Conservation (phyloP, 441 rosid genomes). For the Biscutella laevigata region DNA sequence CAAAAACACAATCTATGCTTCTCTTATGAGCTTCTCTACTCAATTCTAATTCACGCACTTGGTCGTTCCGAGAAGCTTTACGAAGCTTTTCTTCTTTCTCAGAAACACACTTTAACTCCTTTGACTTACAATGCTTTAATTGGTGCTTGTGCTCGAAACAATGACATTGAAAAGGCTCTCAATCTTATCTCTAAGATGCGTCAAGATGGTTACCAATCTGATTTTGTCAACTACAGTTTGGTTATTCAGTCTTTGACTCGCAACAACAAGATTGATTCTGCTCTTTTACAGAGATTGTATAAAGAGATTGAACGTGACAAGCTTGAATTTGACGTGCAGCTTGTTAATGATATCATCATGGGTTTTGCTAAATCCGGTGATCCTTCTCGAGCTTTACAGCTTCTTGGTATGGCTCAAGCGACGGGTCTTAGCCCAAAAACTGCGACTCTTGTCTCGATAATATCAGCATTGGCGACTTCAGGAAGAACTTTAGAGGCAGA, state of each 20-base stretch:
- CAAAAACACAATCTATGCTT: conserved; percentile 82
- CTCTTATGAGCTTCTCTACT: conserved; percentile 88
- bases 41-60: conserved; percentile 82
- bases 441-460: conserved; percentile 52
- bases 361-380: conserved; percentile 89
- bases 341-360: conserved; percentile 65
- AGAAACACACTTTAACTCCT: conserved; percentile 65
- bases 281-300: conserved; percentile 60
- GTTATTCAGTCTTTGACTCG: conserved; percentile 67
- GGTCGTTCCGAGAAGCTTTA: conserved; percentile 92
- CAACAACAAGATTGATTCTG: conserved; percentile 54
- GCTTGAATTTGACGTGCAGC: conserved; percentile 70
- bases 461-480: conserved; percentile 50
- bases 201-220: conserved; percentile 74
- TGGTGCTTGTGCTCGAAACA: conserved; percentile 79
- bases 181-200: conserved; percentile 85
- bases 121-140: conserved; percentile 88
- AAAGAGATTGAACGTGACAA: conserved; percentile 58
- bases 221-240: conserved; percentile 79
- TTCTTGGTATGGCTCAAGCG: conserved; percentile 68
- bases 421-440: conserved; percentile 64
- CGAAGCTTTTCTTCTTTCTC: conserved; percentile 88
- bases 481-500: conserved; percentile 81
- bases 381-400: conserved; percentile 54
- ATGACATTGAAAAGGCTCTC: conserved; percentile 78